Base-by-base conservation (phyloP, 192 early-diverging fungal genomes). In the Diversispora epigaea region DNA sequence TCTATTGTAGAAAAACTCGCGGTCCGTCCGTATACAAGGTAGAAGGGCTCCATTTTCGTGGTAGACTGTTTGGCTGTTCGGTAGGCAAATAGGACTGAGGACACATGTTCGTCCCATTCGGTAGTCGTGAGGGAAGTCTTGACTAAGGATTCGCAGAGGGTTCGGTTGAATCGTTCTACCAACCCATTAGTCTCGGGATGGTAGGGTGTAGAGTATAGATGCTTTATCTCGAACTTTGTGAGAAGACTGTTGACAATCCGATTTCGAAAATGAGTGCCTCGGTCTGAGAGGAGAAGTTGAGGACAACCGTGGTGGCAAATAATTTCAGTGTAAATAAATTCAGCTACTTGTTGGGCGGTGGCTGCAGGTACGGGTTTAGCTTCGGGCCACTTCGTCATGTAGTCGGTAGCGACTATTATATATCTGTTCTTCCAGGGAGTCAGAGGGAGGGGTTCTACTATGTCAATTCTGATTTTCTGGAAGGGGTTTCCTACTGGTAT, bases 381-480 rank as follows among this genome's bases (percentile, higher is more conserved):
- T 40, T 78, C 66, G 1, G 77, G 80, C 80, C 77, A 81, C 25
- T 76, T 76, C 12, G 77, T 78, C 0, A 54, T 39, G 47, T 78
- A 81, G 21, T 81, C 80, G 4, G 77, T 74, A 4, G 80, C 80
- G 0, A 76, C 55, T 0, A 81, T 4, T 3, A 80, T 66, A 73
- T 73, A 80, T 19, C 60, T 15, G 17, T 76, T 78, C 10, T 76
- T 77, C 14, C 49, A 7, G 4, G 57, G 39, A 0, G 71, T 75
- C 5, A 66, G 5, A 12, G 73, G 60, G 21, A 77, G 32, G 15
- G 22, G 54, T 32, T 55, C 44, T 41, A 74, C 57, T 6, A 58
- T 58, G 57, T 58, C 57, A 17, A 58, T 58, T 6, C 57, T 17
- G 6, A 58, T 58, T 58, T 17, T 6, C 4, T 10, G 6, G n/a